These are phyloP conservation scores for Phytophthora pini DNA, from an alignment of 352 stramenopile genomes.

Conservation along the genomic window DNA sequence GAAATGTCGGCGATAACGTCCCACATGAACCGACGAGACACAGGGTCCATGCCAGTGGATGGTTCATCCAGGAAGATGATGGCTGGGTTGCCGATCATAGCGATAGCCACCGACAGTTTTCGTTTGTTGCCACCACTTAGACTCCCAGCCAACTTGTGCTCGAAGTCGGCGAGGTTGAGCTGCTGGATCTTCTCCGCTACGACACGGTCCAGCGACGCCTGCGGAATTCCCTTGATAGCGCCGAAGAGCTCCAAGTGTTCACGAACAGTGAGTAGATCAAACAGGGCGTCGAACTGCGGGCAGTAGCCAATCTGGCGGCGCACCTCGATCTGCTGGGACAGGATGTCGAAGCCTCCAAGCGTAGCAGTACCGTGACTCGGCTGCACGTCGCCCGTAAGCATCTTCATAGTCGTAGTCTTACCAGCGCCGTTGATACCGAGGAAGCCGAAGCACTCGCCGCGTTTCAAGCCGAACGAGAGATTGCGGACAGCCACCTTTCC, in stretches of 20 bases:
- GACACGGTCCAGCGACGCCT: slow-evolving; percentile 75
- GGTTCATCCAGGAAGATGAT: slow-evolving; percentile 92
- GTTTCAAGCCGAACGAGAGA: slow-evolving; percentile 75
- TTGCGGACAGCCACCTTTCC: slow-evolving; percentile 76
- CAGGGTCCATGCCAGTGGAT: slow-evolving; percentile 92
- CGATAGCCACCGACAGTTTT: slow-evolving; percentile 92
- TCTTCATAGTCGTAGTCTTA: slow-evolving; percentile 95
- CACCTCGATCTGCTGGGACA: slow-evolving; percentile 64
- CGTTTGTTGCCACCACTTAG: slow-evolving; percentile 94
- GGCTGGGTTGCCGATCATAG: slow-evolving; percentile 91
- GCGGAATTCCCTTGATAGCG: slow-evolving; percentile 87
- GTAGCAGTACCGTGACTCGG: slow-evolving; percentile 52
- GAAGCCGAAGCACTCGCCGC: slow-evolving; percentile 93
- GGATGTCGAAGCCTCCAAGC: slow-evolving; percentile 37
- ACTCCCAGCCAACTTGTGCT: slow-evolving; percentile 75
- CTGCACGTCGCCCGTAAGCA: slow-evolving; percentile 92
- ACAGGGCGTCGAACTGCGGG: slow-evolving; percentile 88
- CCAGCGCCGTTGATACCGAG: slow-evolving; percentile 95
- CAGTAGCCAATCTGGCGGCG: slow-evolving; percentile 90
- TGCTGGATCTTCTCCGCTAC: slow-evolving; percentile 80
- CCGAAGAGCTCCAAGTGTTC: slow-evolving; percentile 92
- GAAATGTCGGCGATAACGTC: slow-evolving; percentile 79
- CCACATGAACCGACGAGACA: slow-evolving; percentile 56
- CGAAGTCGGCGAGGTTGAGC: slow-evolving; percentile 82
- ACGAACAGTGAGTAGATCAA: slow-evolving; percentile 85